Evolutionary conservation across 2,329 filamentous ascomycete genomes (phyloP).

Genomic region (Neonectria sp.): DNA sequence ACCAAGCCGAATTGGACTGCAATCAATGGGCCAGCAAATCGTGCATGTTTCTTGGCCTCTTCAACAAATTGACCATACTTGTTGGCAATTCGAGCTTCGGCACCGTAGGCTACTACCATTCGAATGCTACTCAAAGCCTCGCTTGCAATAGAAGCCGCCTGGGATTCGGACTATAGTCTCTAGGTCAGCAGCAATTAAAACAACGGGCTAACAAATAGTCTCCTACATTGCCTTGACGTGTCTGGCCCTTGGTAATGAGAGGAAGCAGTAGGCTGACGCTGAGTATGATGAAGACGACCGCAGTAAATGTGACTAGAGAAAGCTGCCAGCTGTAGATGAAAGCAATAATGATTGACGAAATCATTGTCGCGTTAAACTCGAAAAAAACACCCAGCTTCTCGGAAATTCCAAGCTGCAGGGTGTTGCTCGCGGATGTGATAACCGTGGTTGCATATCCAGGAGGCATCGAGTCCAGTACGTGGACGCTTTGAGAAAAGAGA

Average conservation of each 20-base stretch:
- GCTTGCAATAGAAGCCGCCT: slow-evolving; percentile 54
- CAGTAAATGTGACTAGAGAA: slow-evolving; percentile 64
- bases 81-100: slow-evolving; percentile 52
- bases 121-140: slow-evolving; percentile 60
- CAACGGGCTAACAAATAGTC: too few species aligned
- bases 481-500: slow-evolving; percentile 65
- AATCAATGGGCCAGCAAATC: slow-evolving; percentile 30
- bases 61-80: slow-evolving; percentile 56
- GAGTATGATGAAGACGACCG: slow-evolving; percentile 59
- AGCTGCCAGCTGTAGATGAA: slow-evolving; percentile 67
- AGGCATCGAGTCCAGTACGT: slow-evolving; percentile 64
- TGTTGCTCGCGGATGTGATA: slow-evolving; percentile 67
- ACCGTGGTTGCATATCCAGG: slow-evolving; percentile 65
- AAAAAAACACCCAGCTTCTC: slow-evolving; percentile 63
- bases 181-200: too few species aligned
- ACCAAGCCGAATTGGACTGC: slow-evolving; percentile 11
- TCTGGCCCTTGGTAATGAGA: slow-evolving; percentile 47
- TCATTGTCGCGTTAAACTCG: slow-evolving; percentile 57
- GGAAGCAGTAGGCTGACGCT: slow-evolving; percentile 52
- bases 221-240: slow-evolving; percentile 39
- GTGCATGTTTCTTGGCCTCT: slow-evolving; percentile 44
- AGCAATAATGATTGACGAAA: slow-evolving; percentile 64
- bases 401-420: slow-evolving; percentile 68
- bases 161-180: slow-evolving; percentile 36
- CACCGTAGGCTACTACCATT: slow-evolving; percentile 61